Base-by-base conservation (phyloP, 129 eudicot species). In the Saussurea involucrata region DNA sequence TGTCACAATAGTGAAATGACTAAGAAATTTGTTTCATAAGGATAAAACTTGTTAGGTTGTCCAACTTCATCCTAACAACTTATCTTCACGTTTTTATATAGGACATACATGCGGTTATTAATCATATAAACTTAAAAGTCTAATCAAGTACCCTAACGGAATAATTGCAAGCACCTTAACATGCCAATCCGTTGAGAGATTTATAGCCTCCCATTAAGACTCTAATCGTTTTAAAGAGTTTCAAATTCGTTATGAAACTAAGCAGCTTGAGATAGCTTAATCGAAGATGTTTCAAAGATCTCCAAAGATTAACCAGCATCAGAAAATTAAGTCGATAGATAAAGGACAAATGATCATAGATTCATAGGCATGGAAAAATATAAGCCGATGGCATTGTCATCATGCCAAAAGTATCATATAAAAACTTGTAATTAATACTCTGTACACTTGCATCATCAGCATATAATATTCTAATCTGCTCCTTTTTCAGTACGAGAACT, bases 401-500 rank as follows among this genome's bases (percentile, higher is more conserved):
- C 57, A 44, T 12, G 18, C 18, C 18, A 44, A 46, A 46, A 46
- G 58, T 46, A 46, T 15, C 61, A 53, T 53, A n/a, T 53, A 53
- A 53, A 17, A 49, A 49, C 60, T 49, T 17, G 11, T 31, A 31
- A 10, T 4, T 8, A n/a, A 8, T 0, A 40, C 1, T 10, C 22
- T 53, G 61, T 5, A 13, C 22, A 5, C 6, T 4, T 53, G 6
- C 6, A 17, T 53, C 8, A n/a, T 20, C 21, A 13, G 13, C 55
- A 49, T 27, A 5, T 49, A 53, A 53, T n/a, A 1, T 53, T 53
- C 0, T n/a, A 22, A 53, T 53, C 9, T 53, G 61, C 61, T 53
- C 22, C 7, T 69, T 66, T 66, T 70, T 63, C 92, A 88, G 92
- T 82, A 88, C 85, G 88, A 88, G 69, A 81, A 77, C 76, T 8